Percentiles rank a stretch among this genome's conserved stretches.
These are phyloP conservation scores for Tulasnella sp. DNA, from an alignment of 768 basidiomycete species.

Conservation along the genomic window DNA sequence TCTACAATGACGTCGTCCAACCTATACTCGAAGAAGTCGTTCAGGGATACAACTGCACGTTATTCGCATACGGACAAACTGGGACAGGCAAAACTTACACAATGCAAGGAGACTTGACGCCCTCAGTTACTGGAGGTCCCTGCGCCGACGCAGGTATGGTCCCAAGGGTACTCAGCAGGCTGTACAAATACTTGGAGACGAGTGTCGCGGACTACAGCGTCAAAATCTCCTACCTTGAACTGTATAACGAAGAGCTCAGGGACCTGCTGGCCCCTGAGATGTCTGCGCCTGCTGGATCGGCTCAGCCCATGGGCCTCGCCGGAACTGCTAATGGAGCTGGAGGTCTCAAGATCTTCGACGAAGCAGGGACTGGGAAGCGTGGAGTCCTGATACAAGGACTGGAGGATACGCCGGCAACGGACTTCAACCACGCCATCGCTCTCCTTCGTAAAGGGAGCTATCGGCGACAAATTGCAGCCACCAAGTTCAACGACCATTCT, in stretches of 20 bases:
- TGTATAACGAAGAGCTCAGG: constrained; percentile 97
- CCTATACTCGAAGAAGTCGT: constrained; percentile 94
- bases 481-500: constrained; percentile 96
- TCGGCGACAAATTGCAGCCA: constrained; percentile 87
- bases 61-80: constrained; percentile 98
- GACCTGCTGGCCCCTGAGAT: constrained; percentile 86
- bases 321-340: constrained; percentile 38
- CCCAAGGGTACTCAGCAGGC: constrained; percentile 84
- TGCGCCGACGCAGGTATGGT: constrained; percentile 92
- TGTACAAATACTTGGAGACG: constrained; percentile 84
- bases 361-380: constrained; percentile 61
- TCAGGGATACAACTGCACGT: constrained; percentile 91
- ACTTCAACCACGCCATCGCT: constrained; percentile 74
- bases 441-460: constrained; percentile 86
- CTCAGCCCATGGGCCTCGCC: constrained; percentile 76
- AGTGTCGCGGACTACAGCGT: constrained; percentile 62
- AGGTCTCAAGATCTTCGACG: constrained; percentile 89
- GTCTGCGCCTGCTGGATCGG: constrained; percentile 57
- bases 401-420: constrained; percentile 82
- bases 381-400: constrained; percentile 95
- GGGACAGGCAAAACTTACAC: constrained; percentile 99
- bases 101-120: constrained; percentile 91
- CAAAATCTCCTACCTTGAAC: constrained; percentile 78
- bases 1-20: constrained; percentile 89
- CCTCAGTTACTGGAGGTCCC: constrained; percentile 81